These are phyloP conservation scores for Mycena venus DNA, from an alignment of 768 basidiomycete genomes.

Conservation along the genomic window DNA sequence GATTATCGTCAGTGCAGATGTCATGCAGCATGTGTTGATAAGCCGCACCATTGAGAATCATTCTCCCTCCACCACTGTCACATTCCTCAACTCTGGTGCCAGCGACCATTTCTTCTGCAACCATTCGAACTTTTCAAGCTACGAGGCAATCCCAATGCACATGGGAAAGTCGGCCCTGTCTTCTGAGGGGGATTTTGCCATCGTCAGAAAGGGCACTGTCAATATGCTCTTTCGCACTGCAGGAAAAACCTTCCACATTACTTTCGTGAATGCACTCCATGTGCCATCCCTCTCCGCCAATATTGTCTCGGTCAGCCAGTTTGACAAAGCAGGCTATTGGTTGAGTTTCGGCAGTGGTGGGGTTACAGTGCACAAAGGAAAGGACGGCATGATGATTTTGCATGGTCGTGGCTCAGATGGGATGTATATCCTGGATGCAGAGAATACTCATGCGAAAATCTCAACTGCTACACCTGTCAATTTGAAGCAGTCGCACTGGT, in stretches of 20 bases:
- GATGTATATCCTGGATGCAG: too few species aligned
- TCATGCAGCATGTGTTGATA: not conserved
- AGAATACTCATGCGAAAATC: too few species aligned
- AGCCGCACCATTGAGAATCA: conserved; percentile 13
- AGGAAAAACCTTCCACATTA: conserved; percentile 24
- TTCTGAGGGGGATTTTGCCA: too few species aligned
- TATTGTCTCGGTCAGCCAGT: conserved; percentile 37
- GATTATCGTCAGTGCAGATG: too few species aligned
- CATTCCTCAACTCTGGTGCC: conserved; percentile 37
- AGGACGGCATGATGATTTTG: not conserved
- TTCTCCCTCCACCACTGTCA: not conserved
- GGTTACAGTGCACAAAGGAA: not conserved
- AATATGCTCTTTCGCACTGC: conserved; percentile 23
- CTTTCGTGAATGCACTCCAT: conserved; percentile 39
- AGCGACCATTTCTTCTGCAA: conserved; percentile 22
- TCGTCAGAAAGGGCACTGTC: conserved; percentile 34
- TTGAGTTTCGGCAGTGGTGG: not conserved
- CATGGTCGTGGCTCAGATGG: too few species aligned
- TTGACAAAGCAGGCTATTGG: conserved; percentile 20
- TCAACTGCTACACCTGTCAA: not conserved
- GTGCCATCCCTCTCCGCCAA: conserved; percentile 43
- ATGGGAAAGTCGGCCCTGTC: not conserved
- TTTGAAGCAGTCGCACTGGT: not conserved
- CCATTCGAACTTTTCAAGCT: not conserved
- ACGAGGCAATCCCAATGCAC: not conserved